Base-by-base conservation (phyloP, 139 green algal genomes). In the Chlamydomonas sphaeroides region DNA sequence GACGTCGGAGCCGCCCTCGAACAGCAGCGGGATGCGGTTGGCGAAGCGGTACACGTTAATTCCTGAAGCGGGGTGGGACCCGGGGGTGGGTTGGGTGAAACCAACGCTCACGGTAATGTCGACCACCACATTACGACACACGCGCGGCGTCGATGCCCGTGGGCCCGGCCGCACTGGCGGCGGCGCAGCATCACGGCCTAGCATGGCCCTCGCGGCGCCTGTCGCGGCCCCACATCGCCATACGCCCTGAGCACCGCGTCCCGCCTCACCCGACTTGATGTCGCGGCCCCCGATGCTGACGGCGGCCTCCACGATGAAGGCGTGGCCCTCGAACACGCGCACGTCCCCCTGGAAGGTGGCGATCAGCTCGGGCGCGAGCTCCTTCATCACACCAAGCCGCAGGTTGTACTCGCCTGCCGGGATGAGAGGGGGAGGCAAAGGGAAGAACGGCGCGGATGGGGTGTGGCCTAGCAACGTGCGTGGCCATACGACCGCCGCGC, bases 1-100 rank as follows among this genome's bases (percentile, higher is more conserved):
- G 5, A 99, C 96, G 84, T 99, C 96, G 15, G 89, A 95, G 17
- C 94, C 94, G 11, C 85, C 93, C 92, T 99, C 97, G 78, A 99
- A 99, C 53, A 99, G 91, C 83, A 99, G 91, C 41, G 97, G 97
- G 68, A 99, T 99, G 89, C 96, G 93, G 87, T 99, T 99, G 62
- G 97, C 96, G 86, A 98, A 99, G 69, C 96, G 88, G 89, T 96
- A 91, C 36, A 98, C 91, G 85, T 98, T 98, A 88, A 98, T 94
- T 30, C 95, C 95, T 79, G 36, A 3, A 30, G 65, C 38, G 45
- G 45, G 45, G 45, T n/a, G n/a, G n/a, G n/a, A n/a, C n/a, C n/a
- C n/a, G n/a, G n/a, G n/a, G n/a, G n/a, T n/a, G n/a, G n/a, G n/a
- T n/a, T n/a, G n/a, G n/a, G n/a, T n/a, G n/a, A n/a, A n/a, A n/a